Conservation (phyloP, 768 basidiomycete species). For the Termitomyces sp. region DNA sequence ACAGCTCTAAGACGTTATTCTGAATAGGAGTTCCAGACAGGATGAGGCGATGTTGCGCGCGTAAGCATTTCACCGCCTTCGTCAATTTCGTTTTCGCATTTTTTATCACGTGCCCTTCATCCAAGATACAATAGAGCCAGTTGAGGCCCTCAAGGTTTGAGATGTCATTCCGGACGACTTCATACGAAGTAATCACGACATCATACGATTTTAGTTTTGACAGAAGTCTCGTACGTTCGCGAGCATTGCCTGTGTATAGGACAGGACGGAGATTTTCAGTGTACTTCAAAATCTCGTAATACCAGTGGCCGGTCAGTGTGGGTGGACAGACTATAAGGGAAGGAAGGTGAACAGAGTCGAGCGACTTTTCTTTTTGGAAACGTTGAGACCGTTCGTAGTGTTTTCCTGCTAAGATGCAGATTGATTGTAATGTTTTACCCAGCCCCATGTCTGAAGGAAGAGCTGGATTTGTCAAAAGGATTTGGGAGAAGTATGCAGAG, state of each 20-base stretch:
- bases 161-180: constrained; percentile 95
- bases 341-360: constrained; percentile 81
- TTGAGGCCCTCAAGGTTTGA: constrained; percentile 60
- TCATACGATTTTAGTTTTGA: constrained; percentile 67
- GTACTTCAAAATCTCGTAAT: constrained; percentile 95
- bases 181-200: constrained; percentile 95
- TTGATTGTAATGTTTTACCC: constrained; percentile 96
- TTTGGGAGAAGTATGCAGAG: neutral
- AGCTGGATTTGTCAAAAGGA: neutral
- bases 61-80: constrained; percentile 88
- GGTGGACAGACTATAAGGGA: constrained; percentile 96
- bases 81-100: constrained; percentile 98
- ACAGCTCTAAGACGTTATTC: constrained; percentile 96
- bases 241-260: constrained; percentile 82
- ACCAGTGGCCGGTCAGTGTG: constrained; percentile 98
- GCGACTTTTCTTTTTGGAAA: constrained; percentile 56
- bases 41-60: constrained; percentile 89
- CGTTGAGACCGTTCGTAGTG: constrained; percentile 79
- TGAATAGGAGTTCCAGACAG: constrained; percentile 98
- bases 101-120: constrained; percentile 99
- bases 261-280: constrained; percentile 77
- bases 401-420: constrained; percentile 93
- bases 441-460: constrained; percentile 87
- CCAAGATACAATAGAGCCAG: constrained; percentile 96
- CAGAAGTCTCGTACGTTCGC: constrained; percentile 70